These are phyloP conservation scores for Aspergillus aculeatinus DNA, from an alignment of 2,329 filamentous ascomycete genomes.

Conservation along the genomic window DNA sequence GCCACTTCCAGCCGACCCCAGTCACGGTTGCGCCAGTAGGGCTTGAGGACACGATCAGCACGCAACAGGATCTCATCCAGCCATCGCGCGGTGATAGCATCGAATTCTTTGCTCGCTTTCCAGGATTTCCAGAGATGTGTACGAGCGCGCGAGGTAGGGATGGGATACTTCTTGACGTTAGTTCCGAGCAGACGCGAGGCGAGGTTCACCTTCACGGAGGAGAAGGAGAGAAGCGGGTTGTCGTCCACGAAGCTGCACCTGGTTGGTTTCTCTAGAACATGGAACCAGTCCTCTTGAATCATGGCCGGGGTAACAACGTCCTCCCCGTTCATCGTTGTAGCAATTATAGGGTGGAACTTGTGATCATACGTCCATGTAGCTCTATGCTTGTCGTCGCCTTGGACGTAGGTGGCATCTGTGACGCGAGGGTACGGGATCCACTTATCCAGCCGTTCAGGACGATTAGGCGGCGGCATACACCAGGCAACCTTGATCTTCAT, in stretches of 20 bases:
- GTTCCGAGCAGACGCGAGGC: conserved; percentile 30
- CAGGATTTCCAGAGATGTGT: conserved; percentile 52
- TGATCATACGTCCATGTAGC: conserved; percentile 50
- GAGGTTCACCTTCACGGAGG: conserved; percentile 31
- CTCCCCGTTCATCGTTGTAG: conserved; percentile 51
- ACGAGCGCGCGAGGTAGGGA: conserved; percentile 48
- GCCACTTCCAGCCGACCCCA: conserved; percentile 44
- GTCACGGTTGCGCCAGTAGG: conserved; percentile 48
- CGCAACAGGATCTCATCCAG: conserved; percentile 51
- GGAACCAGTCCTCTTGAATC: conserved; percentile 49
- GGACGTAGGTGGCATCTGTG: conserved; percentile 53
- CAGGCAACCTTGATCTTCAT: conserved; percentile 54
- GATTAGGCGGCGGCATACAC: conserved; percentile 51
- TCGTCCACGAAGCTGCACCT: conserved; percentile 48
- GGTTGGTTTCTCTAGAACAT: conserved; percentile 44
- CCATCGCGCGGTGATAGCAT: conserved; percentile 50
- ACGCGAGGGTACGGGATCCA: conserved; percentile 57
- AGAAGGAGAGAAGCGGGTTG: conserved; percentile 52
- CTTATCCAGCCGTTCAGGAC: conserved; percentile 50
- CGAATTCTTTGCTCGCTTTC: conserved; percentile 47
- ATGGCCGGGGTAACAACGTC: conserved; percentile 53
- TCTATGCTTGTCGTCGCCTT: conserved; percentile 52
- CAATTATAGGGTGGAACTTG: conserved; percentile 48
- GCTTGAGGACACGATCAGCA: conserved; percentile 43
- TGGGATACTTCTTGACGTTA: conserved; percentile 32